Base-by-base conservation (phyloP, 148 eudicot genomes). In the Linanthus parryae region DNA sequence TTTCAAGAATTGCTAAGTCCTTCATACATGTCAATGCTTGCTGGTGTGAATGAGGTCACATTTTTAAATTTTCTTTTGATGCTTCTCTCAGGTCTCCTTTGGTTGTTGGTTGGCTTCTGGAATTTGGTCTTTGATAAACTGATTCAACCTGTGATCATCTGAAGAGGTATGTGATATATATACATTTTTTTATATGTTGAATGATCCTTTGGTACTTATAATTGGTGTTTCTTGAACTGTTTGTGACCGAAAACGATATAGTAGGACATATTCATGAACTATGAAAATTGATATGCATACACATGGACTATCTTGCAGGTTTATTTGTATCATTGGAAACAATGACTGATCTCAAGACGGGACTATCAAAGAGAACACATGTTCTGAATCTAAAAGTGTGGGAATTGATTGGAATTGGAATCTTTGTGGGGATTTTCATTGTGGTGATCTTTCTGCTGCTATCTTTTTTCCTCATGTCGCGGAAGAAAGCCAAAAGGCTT, bases 301-400 rank as follows among this genome's bases (percentile, higher is more conserved):
- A 13, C 28, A 17, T 28, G 44, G 43, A 45, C 31, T 26, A 35
- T 16, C 29, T 48, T 8, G 23, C 59, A 68, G 67, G 50, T 16
- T 16, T 41, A 48, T 62, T 34, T 27, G 48, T 10, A 35, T 66
- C 21, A 38, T 31, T 2, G 24, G 24, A 33, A 51, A 77, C 69
- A 78, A 64, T 54, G 17, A 68, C 78, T 23, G 54, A 52, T 61
- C 80, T 82, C 41, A 78, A 71, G 24, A 58, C 64, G 20, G 88
- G 58, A 24, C 43, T 82, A 63, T 73, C 91, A 10, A 78, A 83
- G 65, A 74, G 57, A 52, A 69, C 78, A 8, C 72, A 58, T 18
- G 53, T 85, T 58, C 77, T 76, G 22, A 77, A 87, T 48, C 66
- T 90, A 35, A 72, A 77, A 59, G 83, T 81, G 65, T 90, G 97